These are phyloP conservation scores for Yamadazyma spencermartinsiae DNA, from an alignment of 1,139 yeast genomes.

Conservation along the genomic window DNA sequence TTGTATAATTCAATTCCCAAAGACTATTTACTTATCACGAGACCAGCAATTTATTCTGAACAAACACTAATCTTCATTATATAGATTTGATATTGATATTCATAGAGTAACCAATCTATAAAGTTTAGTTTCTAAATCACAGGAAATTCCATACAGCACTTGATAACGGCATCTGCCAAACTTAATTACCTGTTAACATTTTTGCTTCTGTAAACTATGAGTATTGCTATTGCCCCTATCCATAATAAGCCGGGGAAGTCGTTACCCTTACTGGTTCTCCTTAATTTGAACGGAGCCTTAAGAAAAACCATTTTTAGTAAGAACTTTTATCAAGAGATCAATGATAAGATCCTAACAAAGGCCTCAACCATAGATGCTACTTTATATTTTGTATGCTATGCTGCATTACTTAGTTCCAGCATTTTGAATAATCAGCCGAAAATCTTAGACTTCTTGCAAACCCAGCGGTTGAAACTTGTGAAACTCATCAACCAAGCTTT, in stretches of 20 bases:
- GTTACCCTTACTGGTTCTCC: slow-evolving; percentile 20
- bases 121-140: too few species aligned
- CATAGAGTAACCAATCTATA: too few species aligned
- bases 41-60: too few species aligned
- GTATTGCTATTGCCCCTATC: slow-evolving; percentile 20
- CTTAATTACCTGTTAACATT: too few species aligned
- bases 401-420: slow-evolving; percentile 41
- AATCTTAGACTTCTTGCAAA: slow-evolving; percentile 30
- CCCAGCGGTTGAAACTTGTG: slow-evolving; percentile 28
- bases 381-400: slow-evolving; percentile 47
- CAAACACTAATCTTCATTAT: too few species aligned
- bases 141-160: too few species aligned
- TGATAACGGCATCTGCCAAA: too few species aligned
- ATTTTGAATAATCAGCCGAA: slow-evolving; percentile 39
- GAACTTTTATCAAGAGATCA: slow-evolving; percentile 45
- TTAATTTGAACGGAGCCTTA: slow-evolving; percentile 22
- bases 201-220: slow-evolving; percentile 10
- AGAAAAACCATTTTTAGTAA: slow-evolving; percentile 31
- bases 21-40: too few species aligned
- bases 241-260: slow-evolving; percentile 6
- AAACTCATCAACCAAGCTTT: slow-evolving; percentile 17
- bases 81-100: too few species aligned
- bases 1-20: too few species aligned
- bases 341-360: slow-evolving; percentile 38
- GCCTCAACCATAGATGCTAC: slow-evolving; percentile 41